Conservation (phyloP, 495 filamentous ascomycete species). For the Penicillium silybi region DNA sequence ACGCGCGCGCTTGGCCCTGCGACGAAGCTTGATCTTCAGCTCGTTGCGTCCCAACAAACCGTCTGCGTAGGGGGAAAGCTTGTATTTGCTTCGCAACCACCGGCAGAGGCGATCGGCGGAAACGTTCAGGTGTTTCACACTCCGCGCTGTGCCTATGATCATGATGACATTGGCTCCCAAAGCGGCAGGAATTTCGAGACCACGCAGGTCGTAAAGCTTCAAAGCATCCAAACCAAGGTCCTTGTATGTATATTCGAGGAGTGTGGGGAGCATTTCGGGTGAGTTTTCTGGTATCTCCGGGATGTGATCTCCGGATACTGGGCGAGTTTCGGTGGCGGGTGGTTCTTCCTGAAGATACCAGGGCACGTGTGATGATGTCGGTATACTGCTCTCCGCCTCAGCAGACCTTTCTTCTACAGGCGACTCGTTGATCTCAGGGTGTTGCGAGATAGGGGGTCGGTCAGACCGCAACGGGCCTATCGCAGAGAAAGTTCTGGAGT, state of each 20-base stretch:
- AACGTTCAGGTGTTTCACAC: conserved; percentile 88
- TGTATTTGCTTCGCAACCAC: conserved; percentile 72
- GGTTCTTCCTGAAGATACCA: conserved; percentile 85
- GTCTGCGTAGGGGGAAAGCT: conserved; percentile 72
- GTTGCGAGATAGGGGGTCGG: conserved; percentile 14
- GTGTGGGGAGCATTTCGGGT: conserved; percentile 64
- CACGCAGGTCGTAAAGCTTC: conserved; percentile 72
- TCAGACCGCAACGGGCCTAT: conserved; percentile 19
- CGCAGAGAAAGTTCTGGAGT: conserved; percentile 25
- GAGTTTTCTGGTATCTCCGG: conserved; percentile 72
- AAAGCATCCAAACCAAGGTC: conserved; percentile 81
- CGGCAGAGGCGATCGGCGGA: conserved; percentile 85
- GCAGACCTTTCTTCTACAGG: conserved; percentile 6
- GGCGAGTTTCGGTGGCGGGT: conserved; percentile 39
- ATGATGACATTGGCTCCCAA: conserved; percentile 86
- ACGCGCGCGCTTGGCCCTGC: conserved; percentile 74
- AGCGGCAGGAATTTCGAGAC: conserved; percentile 78
- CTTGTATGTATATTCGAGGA: conserved; percentile 75
- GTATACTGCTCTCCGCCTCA: conserved; percentile 2
- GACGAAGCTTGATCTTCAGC: conserved; percentile 77
- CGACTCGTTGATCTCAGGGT: conserved; percentile 11
- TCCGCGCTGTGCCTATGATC: conserved; percentile 89
- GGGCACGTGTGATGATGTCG: conserved; percentile 42
- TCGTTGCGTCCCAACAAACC: conserved; percentile 87
- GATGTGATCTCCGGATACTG: conserved; percentile 60